Conservation (phyloP, 495 filamentous ascomycete species). For the Xylaria cubensis region DNA sequence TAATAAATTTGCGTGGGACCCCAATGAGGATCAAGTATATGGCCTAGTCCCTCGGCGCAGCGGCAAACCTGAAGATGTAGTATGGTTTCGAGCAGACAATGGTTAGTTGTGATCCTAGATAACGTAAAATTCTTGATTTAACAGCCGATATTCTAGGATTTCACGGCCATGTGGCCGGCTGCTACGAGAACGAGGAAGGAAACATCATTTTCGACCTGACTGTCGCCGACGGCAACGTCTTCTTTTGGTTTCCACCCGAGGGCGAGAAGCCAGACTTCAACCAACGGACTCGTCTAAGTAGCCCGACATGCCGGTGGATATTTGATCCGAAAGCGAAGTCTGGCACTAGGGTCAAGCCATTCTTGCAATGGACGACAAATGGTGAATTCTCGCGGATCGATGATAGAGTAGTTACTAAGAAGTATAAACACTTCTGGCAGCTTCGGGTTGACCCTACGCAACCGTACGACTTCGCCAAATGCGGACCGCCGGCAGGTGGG, state of each 20-base stretch:
- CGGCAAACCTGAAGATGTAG: conserved; percentile 56
- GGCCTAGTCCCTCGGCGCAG: conserved; percentile 57
- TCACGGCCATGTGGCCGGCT: conserved; percentile 58
- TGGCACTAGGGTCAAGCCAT: conserved; percentile 44
- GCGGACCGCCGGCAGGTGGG: conserved; percentile 55
- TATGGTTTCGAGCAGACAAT: conserved; percentile 56
- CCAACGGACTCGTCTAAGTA: conserved; percentile 48
- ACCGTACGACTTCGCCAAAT: conserved; percentile 58
- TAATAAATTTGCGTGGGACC: conserved; percentile 64
- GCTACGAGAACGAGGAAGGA: conserved; percentile 57
- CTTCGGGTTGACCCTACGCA: conserved; percentile 51
- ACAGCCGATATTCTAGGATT: conserved; percentile 42
- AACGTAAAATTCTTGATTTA: neutral
- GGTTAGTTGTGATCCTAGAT: conserved; percentile 39
- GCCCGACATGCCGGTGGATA: conserved; percentile 60
- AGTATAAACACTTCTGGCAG: conserved; percentile 63
- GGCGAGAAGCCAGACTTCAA: conserved; percentile 35
- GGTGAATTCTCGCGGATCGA: conserved; percentile 68
- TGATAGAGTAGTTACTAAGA: conserved; percentile 58
- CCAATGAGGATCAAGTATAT: conserved; percentile 58
- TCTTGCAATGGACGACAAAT: conserved; percentile 49
- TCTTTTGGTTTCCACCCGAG: conserved; percentile 63
- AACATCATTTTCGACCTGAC: conserved; percentile 60
- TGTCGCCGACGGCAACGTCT: conserved; percentile 63
- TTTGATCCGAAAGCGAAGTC: conserved; percentile 55